phyloP scores from a whole-genome alignment of 306 rosid species.

The Ceratonia siliqua region DNA sequence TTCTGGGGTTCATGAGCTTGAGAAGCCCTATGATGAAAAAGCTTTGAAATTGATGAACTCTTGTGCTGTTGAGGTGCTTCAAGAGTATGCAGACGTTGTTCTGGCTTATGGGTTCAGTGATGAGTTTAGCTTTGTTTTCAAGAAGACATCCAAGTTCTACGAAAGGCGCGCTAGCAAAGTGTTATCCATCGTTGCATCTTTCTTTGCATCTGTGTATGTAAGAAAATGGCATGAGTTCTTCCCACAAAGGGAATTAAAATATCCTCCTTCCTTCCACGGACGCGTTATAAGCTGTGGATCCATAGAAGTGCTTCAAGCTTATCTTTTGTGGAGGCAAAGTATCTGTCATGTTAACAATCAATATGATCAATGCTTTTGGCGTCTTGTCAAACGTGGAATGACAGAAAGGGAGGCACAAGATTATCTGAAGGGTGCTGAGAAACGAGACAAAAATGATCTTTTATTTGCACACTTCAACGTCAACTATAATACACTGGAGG shows the following conservation, averaged over 20 bases:
- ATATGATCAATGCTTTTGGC: conserved; percentile 65
- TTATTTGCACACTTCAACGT: conserved; percentile 63
- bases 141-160: conserved; percentile 71
- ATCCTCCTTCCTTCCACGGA: conserved; percentile 67
- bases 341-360: conserved; percentile 66
- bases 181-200: conserved; percentile 64
- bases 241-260: conserved; percentile 51
- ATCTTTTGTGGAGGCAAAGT: conserved; percentile 82
- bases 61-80: conserved; percentile 55
- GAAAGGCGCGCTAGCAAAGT: conserved; percentile 83
- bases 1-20: conserved; percentile 55
- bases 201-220: conserved; percentile 63
- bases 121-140: conserved; percentile 73
- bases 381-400: conserved; percentile 65
- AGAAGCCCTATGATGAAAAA: conserved; percentile 60
- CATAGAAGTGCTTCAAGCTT: conserved; percentile 68
- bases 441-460: conserved; percentile 58
- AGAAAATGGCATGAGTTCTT: conserved; percentile 69
- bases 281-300: conserved; percentile 63
- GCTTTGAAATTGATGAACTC: conserved; percentile 73
- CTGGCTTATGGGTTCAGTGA: conserved; percentile 76
- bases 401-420: conserved; percentile 54
- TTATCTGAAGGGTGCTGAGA: conserved; percentile 53
- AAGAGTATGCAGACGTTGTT: conserved; percentile 66
- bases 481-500: conserved; percentile 60